phyloP scores from a whole-genome alignment of 371 early-diverging fungal species.

The Syncephalastrum monosporum region DNA sequence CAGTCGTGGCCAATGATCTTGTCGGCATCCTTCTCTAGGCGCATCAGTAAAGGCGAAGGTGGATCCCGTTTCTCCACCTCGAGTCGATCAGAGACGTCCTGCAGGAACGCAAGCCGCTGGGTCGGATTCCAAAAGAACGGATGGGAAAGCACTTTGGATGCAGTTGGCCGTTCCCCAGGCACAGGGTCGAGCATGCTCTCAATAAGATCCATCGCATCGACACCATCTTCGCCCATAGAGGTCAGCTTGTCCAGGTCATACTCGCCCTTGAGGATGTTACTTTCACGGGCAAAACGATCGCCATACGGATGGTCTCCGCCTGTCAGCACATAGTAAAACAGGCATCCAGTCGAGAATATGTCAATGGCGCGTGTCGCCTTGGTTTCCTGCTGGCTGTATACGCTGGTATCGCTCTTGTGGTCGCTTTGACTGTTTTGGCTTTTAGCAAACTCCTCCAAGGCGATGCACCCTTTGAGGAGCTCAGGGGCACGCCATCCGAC shows the following conservation, averaged over 20 bases:
- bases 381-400: conserved; percentile 10
- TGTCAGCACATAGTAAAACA: conserved; percentile 89
- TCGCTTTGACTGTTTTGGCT: too few relatives aligned
- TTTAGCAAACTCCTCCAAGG: too few relatives aligned
- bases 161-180: conserved; percentile 70
- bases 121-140: conserved; percentile 94
- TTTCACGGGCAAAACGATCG: conserved; percentile 82
- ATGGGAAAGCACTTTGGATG: conserved; percentile 75
- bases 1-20: conserved; percentile 76
- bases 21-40: conserved; percentile 61
- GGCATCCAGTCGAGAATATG: conserved; percentile 94
- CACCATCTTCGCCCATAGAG: conserved; percentile 65
- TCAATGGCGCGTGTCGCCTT: conserved; percentile 90
- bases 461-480: conserved; percentile 42
- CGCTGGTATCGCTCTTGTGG: too few relatives aligned
- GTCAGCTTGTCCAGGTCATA: conserved; percentile 73
- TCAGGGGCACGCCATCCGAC: conserved; percentile 99
- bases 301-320: conserved; percentile 96
- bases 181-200: conserved; percentile 83
- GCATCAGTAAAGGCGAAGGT: conserved; percentile 63
- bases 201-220: conserved; percentile 89
- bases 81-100: conserved; percentile 93
- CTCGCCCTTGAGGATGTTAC: conserved; percentile 77
- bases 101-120: conserved; percentile 83
- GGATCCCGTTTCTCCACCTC: conserved; percentile 83